A percentile compares a stretch with the other conserved stretches of the same genome.
These are phyloP conservation scores for Cutaneotrichosporon curvatum DNA, from an alignment of 1,284 basidiomycete genomes.

Conservation along the genomic window DNA sequence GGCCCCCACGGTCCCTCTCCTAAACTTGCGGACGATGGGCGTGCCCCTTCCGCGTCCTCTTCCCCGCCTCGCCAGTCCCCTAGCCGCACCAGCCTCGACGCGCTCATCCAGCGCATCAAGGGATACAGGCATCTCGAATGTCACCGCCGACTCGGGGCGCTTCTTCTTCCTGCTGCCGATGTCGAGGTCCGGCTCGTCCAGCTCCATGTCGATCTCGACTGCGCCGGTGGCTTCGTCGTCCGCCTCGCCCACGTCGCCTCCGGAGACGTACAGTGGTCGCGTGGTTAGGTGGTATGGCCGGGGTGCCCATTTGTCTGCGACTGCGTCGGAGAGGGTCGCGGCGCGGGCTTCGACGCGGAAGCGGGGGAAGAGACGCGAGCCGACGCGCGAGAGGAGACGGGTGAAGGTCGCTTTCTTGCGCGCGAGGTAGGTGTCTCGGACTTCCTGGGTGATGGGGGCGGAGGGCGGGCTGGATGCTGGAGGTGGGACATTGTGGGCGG, in stretches of 20 bases:
- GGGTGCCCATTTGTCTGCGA: slow-evolving; percentile 33
- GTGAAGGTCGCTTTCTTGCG: slow-evolving; percentile 24
- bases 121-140: slow-evolving; percentile 41
- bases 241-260: slow-evolving; percentile 6
- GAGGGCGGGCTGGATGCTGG: not conserved
- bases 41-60: slow-evolving; percentile 7
- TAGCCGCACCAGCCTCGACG: slow-evolving; percentile 32
- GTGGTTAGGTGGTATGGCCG: slow-evolving; percentile 37
- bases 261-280: slow-evolving; percentile 29
- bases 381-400: slow-evolving; percentile 20
- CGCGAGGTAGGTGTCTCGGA: slow-evolving; percentile 16
- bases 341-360: slow-evolving; percentile 21
- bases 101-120: slow-evolving; percentile 38
- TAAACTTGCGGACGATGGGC: slow-evolving; percentile 9
- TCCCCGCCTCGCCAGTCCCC: not conserved
- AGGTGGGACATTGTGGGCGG: not conserved
- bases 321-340: slow-evolving; percentile 24
- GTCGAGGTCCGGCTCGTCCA: slow-evolving; percentile 1
- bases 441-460: slow-evolving; percentile 3
- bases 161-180: slow-evolving; percentile 5
- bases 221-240: not conserved
- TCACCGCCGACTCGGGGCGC: slow-evolving; percentile 22
- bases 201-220: slow-evolving; percentile 14
- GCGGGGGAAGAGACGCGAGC: slow-evolving; percentile 22
- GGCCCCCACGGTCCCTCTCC: slow-evolving; percentile 18